phyloP scores from a whole-genome alignment of 345 rosid genomes.

The Salix suchowensis region DNA sequence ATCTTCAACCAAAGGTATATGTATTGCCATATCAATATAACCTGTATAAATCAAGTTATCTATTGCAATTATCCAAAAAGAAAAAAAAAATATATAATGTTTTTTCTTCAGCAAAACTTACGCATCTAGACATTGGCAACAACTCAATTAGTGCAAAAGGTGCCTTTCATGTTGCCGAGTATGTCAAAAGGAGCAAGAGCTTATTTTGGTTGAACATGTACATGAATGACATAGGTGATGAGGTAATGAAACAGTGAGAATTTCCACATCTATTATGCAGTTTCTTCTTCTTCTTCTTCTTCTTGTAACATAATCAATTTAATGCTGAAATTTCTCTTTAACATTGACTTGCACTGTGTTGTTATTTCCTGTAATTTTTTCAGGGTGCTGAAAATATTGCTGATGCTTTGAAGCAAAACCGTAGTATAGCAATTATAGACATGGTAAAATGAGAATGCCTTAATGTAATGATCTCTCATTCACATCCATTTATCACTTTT shows the following conservation, averaged over 20 bases:
- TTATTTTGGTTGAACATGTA: conserved; percentile 91
- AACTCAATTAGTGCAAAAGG: conserved; percentile 82
- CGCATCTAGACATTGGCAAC: conserved; percentile 85
- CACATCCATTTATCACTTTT: not conserved
- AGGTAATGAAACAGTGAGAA: conserved; percentile 41
- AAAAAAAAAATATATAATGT: conserved; percentile 11
- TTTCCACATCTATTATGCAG: not conserved
- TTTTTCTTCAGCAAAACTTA: conserved; percentile 52
- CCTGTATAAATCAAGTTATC: not conserved
- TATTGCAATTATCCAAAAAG: conserved; percentile 1
- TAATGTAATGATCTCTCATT: not conserved
- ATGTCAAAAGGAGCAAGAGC: conserved; percentile 79
- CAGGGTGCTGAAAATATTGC: conserved; percentile 91
- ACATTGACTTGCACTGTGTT: conserved; percentile 9
- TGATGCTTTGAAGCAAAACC: conserved; percentile 81
- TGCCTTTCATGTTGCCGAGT: conserved; percentile 75
- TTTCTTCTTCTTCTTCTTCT: not conserved
- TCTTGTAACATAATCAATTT: not conserved
- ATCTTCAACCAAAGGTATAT: conserved; percentile 76
- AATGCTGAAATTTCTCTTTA: not conserved
- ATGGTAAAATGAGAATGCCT: conserved; percentile 50
- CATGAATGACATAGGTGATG: conserved; percentile 96
- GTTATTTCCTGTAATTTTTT: conserved; percentile 17
- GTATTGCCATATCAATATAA: conserved; percentile 1
- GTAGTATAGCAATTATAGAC: conserved; percentile 66